phyloP scores from a whole-genome alignment of 495 filamentous ascomycete species.

The Aspergillus sclerotiicarbonarius region DNA sequence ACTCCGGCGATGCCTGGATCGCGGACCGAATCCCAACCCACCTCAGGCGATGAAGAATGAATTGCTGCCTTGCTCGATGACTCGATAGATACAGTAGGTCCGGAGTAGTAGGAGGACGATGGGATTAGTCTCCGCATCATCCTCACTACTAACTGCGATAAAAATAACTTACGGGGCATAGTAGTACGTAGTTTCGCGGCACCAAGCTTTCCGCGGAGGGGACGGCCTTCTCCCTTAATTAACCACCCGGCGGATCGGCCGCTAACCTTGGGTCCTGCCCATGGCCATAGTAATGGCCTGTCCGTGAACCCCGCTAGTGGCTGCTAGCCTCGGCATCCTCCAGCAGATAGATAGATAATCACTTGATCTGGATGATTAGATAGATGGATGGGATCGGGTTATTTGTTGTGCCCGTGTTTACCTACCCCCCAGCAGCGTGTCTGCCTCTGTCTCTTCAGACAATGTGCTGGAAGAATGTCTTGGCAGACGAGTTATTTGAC shows the following conservation, averaged over 20 bases:
- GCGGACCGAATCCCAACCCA: too few relatives aligned
- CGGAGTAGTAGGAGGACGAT: too few relatives aligned
- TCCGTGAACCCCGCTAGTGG: background rate
- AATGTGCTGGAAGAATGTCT: slow-evolving; percentile 1
- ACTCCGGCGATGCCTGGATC: too few relatives aligned
- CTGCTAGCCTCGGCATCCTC: background rate
- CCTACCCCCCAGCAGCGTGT: background rate
- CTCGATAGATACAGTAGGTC: too few relatives aligned
- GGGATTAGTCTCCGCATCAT: too few relatives aligned
- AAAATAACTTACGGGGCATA: background rate
- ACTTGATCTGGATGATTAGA: too few relatives aligned
- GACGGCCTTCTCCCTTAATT: background rate
- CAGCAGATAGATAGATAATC: too few relatives aligned
- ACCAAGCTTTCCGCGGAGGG: background rate
- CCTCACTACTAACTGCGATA: background rate
- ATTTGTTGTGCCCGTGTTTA: too few relatives aligned
- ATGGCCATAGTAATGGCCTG: too few relatives aligned
- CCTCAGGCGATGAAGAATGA: too few relatives aligned
- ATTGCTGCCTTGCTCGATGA: too few relatives aligned
- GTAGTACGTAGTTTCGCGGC: background rate
- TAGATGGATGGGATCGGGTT: too few relatives aligned
- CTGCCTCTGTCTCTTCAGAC: background rate
- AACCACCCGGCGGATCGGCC: background rate
- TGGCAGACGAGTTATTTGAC: slow-evolving; percentile 1
- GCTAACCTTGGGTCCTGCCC: background rate